A percentile compares a stretch with the other conserved stretches of the same genome.
These are phyloP conservation scores for Tolypocladium paradoxum DNA, from an alignment of 2,329 filamentous ascomycete species.

Conservation along the genomic window DNA sequence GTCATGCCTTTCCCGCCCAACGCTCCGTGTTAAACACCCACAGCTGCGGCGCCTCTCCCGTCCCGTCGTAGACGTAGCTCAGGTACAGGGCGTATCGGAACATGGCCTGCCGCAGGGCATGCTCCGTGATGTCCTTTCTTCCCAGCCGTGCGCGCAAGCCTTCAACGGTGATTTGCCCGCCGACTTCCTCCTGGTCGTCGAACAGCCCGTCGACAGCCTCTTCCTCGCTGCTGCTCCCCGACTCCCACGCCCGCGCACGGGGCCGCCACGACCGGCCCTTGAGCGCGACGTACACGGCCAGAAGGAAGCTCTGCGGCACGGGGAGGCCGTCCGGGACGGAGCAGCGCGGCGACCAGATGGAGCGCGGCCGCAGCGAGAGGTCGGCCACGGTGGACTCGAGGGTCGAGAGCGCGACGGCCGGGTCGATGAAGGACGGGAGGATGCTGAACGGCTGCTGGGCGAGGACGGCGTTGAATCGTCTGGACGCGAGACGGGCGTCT, in stretches of 20 bases:
- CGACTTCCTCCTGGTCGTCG: constrained; percentile 1
- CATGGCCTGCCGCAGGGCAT: constrained; percentile 14
- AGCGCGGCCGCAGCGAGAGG: constrained; percentile 11
- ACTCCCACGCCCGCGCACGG: background rate
- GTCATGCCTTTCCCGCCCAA: constrained; percentile 5
- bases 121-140: constrained; percentile 12
- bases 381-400: constrained; percentile 12
- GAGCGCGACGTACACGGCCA: constrained; percentile 18
- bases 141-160: constrained; percentile 8
- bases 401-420: constrained; percentile 11
- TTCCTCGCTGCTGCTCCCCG: constrained; percentile 5
- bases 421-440: constrained; percentile 20
- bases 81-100: constrained; percentile 25
- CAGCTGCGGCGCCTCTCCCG: constrained; percentile 16
- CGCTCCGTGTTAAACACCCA: constrained; percentile 17
- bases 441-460: constrained; percentile 14
- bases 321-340: constrained; percentile 17
- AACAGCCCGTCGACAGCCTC: constrained; percentile 2
- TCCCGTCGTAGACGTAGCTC: constrained; percentile 17
- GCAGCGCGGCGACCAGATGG: constrained; percentile 26
- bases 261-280: constrained; percentile 12
- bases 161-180: constrained; percentile 8
- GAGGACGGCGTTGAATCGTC: constrained; percentile 20
- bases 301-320: constrained; percentile 19
- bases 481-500: constrained; percentile 19